Conservation (phyloP, 2,329 filamentous ascomycete genomes). For the Cytospora paraplurivora region DNA sequence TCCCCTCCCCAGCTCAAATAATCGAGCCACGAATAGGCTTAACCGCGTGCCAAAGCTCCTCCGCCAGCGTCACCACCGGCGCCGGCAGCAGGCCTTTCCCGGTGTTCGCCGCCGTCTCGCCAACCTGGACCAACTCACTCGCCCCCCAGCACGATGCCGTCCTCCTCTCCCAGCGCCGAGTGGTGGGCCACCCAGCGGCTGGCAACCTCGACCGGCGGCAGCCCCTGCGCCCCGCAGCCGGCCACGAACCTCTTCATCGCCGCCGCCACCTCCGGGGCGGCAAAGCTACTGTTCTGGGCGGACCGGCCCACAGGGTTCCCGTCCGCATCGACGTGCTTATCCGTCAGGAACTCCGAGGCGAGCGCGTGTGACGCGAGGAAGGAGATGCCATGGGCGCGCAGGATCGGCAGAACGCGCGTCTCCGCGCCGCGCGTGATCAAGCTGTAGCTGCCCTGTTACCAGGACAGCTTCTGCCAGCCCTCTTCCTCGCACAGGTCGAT, state of each 20-base stretch:
- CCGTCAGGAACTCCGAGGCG: constrained; percentile 40
- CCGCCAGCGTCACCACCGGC: constrained; percentile 5
- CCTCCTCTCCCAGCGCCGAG: constrained; percentile 25
- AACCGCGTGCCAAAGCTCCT: constrained; percentile 9
- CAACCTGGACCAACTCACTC: constrained; percentile 29
- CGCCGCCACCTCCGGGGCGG: constrained; percentile 33
- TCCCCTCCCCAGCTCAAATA: not conserved
- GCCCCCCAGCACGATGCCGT: constrained; percentile 31
- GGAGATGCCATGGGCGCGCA: constrained; percentile 38
- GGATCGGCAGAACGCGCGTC: constrained; percentile 39
- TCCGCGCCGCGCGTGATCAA: constrained; percentile 41
- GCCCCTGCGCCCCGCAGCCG: constrained; percentile 32
- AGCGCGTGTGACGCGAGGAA: constrained; percentile 30
- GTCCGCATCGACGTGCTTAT: constrained; percentile 35
- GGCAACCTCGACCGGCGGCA: constrained; percentile 39
- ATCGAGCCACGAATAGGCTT: constrained; percentile 13
- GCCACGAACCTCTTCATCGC: constrained; percentile 38
- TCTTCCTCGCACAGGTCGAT: constrained; percentile 39
- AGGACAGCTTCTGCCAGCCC: constrained; percentile 40
- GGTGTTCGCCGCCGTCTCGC: constrained; percentile 16
- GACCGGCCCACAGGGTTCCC: constrained; percentile 34
- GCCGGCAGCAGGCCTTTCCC: constrained; percentile 9
- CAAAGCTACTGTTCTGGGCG: constrained; percentile 35
- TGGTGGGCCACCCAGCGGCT: constrained; percentile 29
- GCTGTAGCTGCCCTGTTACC: constrained; percentile 46